Evolutionary conservation across 2,329 filamentous ascomycete species (phyloP).

Genomic region (Phaeosphaeria sp.): DNA sequence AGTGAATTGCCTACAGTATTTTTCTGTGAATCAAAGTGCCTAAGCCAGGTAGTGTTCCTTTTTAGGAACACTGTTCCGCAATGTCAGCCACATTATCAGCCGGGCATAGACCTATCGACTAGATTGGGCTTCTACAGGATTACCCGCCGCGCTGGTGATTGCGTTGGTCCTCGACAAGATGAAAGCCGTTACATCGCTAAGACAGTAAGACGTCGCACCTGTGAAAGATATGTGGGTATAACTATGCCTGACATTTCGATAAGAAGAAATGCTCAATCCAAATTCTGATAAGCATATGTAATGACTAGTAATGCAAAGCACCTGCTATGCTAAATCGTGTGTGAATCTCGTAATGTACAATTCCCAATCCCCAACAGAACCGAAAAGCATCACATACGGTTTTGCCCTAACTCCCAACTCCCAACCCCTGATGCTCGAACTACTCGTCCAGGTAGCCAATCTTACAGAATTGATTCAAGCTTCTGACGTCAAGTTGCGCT

Average conservation of each 20-base stretch:
- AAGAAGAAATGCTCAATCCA: not conserved
- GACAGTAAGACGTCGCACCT: too few relatives aligned
- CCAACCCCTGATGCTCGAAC: constrained; percentile 7
- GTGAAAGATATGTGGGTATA: too few relatives aligned
- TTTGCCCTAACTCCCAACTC: not conserved
- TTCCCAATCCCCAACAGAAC: not conserved
- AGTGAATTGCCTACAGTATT: too few relatives aligned
- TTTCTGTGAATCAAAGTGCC: too few relatives aligned
- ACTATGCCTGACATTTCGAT: not conserved
- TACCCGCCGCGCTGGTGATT: too few relatives aligned
- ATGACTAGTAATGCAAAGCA: not conserved
- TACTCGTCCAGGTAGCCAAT: constrained; percentile 46
- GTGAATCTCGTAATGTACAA: constrained; percentile 13
- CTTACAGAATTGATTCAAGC: constrained; percentile 51
- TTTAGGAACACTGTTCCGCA: too few relatives aligned
- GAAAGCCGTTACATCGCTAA: too few relatives aligned
- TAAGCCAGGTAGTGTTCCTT: too few relatives aligned
- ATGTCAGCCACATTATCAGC: too few relatives aligned
- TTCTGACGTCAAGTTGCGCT: constrained; percentile 51
- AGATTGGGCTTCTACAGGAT: too few relatives aligned
- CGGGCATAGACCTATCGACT: too few relatives aligned
- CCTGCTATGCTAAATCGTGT: constrained; percentile 5
- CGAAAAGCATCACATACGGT: not conserved
- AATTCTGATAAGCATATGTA: not conserved
- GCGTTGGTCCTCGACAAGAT: too few relatives aligned